Base-by-base conservation (phyloP, 257 asterid species). In the Scutellaria galericulata region DNA sequence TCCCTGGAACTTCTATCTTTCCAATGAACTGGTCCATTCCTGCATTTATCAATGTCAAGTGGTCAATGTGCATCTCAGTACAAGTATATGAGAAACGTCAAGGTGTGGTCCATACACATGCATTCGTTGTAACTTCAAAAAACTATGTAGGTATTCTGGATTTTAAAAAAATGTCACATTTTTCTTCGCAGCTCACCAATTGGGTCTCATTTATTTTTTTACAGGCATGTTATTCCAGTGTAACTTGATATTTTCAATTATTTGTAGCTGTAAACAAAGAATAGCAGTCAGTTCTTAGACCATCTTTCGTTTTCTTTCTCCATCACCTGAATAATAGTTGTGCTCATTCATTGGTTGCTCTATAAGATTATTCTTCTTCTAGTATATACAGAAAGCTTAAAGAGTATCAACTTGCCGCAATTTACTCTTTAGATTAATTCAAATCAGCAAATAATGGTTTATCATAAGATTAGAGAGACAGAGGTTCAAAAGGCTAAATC, bases 1-100 rank as follows among this genome's bases (percentile, higher is more conserved):
- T 76, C 55, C 83, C 86, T 5, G 84, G 79, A 42, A 76, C 83
- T 80, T 83, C 86, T 35, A 83, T 72, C 83, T 83, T 85, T 60
- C 79, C 89, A 5, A 62, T 78, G 57, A 79, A 78, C 71, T 77
- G 80, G 24, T 85, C 90, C 80, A 83, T 74, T 70, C 87, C 90
- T 85, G 80, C 80, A 77, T 40, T 37, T 24, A 20, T 7, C 7
- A 69, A 72, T 5, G 56, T 56, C 14, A 51, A 13, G n/a, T 7
- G 14, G 61, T 64, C 62, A 76, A 57, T 64, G 0, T 1, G 52
- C n/a, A 52, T 46, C 40, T 22, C 35, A 15, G n/a, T 47, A 64
- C 41, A 45, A 69, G 13, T 22, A 31, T 1, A 53, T n/a, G 5
- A 13, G 54, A 7, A n/a, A 48, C 13, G 35, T 3, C 2, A 24